Evolutionary conservation across 768 basidiomycete genomes (phyloP).

Genomic region (Leccinum broughii): DNA sequence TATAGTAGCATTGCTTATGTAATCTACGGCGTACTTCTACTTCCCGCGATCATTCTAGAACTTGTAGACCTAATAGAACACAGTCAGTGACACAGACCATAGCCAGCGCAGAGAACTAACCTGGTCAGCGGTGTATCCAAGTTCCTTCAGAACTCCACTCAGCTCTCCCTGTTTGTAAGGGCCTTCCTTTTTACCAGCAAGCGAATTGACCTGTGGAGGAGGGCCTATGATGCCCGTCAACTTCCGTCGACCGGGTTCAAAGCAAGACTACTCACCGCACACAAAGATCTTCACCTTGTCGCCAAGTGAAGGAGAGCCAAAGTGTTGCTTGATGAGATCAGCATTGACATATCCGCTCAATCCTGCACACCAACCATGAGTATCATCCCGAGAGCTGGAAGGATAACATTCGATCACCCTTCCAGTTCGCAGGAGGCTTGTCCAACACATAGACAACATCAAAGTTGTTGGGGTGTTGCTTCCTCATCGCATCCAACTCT

Average conservation of each 20-base stretch:
- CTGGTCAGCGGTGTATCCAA: slow-evolving; percentile 83
- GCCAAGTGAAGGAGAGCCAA: slow-evolving; percentile 59
- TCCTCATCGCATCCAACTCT: slow-evolving; percentile 69
- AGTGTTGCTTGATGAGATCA: slow-evolving; percentile 72
- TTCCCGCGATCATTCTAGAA: slow-evolving; percentile 29
- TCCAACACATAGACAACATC: slow-evolving; percentile 87
- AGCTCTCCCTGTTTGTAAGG: slow-evolving; percentile 78
- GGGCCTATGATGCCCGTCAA: slow-evolving; percentile 48
- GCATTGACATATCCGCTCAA: slow-evolving; percentile 72
- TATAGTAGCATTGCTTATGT: slow-evolving; percentile 26
- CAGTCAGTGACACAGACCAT: not conserved
- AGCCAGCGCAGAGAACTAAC: slow-evolving; percentile 39
- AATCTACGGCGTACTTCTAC: slow-evolving; percentile 22
- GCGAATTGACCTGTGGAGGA: slow-evolving; percentile 82
- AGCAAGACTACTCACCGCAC: slow-evolving; percentile 61
- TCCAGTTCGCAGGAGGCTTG: slow-evolving; percentile 59
- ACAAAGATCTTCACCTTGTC: slow-evolving; percentile 89
- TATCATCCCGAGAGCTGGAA: not conserved
- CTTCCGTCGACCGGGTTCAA: not conserved
- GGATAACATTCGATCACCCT: slow-evolving; percentile 44
- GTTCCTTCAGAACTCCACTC: slow-evolving; percentile 81
- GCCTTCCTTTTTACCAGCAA: slow-evolving; percentile 89
- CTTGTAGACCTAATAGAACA: slow-evolving; percentile 38
- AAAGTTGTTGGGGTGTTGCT: slow-evolving; percentile 67
- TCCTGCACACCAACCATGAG: slow-evolving; percentile 38